Base-by-base conservation (phyloP, 2,329 filamentous ascomycete species). In the Botrytis byssoidea region DNA sequence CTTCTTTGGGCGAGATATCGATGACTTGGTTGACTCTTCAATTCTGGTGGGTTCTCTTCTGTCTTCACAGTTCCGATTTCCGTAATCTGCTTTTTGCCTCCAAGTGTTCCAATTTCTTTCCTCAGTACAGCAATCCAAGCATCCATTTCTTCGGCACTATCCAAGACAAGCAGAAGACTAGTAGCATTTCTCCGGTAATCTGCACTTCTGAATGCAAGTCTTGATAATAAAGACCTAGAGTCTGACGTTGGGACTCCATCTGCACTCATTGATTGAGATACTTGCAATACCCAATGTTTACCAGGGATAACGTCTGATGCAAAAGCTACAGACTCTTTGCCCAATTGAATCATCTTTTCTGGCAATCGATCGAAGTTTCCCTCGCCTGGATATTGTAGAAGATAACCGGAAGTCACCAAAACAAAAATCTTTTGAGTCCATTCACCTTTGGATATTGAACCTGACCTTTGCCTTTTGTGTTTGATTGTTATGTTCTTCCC, bases 271-370 rank as follows among this genome's bases (percentile, higher is more conserved):
- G 86, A 84, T 51, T 93, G 91, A 4, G 90, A 91, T 35, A 95
- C 88, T 77, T 94, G 92, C 22, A 95, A 82, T 9, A 95, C 93
- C 89, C 92, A 95, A 79, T 94, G 92, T 74, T 89, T 89, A 9
- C 93, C 93, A 4, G 92, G 92, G 72, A 95, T 93, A 22, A 92
- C 85, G 80, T 96, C 93, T 77, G 90, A 94, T 1, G 91, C 93
- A 81, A 94, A 95, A 8, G 92, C 93, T 18, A 92, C 92, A 4
- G 93, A 95, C 66, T 92, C 88, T 76, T 89, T 90, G n/a, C 89
- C 88, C 6, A 96, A 84, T 67, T 91, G 89, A 73, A 95, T 83
- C 48, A 92, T 85, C 81, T 91, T 93, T 81, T 96, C 93, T 0
- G 93, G 93, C 18, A 90, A 81, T 37, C 93, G 86, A 77, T 95